Conservation (phyloP, 2,329 filamentous ascomycete species). For the Penicillium sp. region DNA sequence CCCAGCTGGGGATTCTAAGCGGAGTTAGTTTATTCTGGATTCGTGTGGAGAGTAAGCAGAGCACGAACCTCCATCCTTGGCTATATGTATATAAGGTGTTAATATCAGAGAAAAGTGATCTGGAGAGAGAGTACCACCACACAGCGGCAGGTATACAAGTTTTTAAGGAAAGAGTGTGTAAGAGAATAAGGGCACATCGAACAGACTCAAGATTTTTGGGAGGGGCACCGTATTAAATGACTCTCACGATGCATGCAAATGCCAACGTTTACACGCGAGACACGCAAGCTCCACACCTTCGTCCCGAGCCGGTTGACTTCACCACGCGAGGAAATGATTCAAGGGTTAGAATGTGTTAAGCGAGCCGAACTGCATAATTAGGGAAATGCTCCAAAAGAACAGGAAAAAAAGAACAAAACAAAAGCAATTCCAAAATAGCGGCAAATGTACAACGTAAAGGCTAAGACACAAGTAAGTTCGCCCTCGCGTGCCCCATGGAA, state of each 20-base stretch:
- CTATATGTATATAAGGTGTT: not conserved
- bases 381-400: not conserved
- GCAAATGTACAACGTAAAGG: not conserved
- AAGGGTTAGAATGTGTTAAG: slow-evolving; percentile 16
- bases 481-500: slow-evolving; percentile 21
- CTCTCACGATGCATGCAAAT: slow-evolving; percentile 6
- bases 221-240: slow-evolving; percentile 7
- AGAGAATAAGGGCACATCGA: not conserved
- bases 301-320: slow-evolving; percentile 11
- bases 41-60: not conserved
- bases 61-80: slow-evolving; percentile 17
- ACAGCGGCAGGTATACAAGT: not conserved
- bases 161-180: not conserved
- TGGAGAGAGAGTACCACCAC: not conserved
- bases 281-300: slow-evolving; percentile 8
- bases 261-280: slow-evolving; percentile 13
- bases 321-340: slow-evolving; percentile 10
- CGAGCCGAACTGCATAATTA: not conserved
- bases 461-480: slow-evolving; percentile 5
- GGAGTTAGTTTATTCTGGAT: slow-evolving; percentile 1
- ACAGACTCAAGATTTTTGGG: not conserved
- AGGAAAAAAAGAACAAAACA: not conserved
- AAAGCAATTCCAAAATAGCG: too few species aligned
- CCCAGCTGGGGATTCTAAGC: slow-evolving; percentile 7
- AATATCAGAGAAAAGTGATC: not conserved